Conservation (phyloP, 2,329 filamentous ascomycete genomes). For the Colletotrichum chlorophyti region DNA sequence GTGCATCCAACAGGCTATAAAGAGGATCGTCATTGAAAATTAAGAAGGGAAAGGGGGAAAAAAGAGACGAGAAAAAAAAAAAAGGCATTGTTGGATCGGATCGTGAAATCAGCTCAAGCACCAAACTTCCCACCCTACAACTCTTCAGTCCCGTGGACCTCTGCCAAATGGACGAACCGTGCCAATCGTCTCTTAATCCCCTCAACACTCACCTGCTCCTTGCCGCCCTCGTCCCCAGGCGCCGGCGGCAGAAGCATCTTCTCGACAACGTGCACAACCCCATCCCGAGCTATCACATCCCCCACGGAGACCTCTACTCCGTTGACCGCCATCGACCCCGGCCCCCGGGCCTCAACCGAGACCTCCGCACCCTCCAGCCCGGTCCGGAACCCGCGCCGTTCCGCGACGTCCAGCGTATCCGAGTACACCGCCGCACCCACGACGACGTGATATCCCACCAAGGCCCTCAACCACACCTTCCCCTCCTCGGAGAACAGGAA, state of each 20-base stretch:
- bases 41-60: no score
- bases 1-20: no score
- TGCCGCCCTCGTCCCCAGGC: not conserved
- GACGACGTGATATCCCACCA: slow-evolving; percentile 16
- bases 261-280: slow-evolving; percentile 16
- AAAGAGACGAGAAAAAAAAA: no score
- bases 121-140: not conserved
- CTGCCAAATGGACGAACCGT: not conserved
- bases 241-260: slow-evolving; percentile 1
- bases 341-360: not conserved
- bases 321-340: not conserved
- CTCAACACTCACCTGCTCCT: not conserved
- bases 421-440: not conserved
- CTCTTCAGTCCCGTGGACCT: not conserved
- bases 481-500: not conserved
- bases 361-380: not conserved
- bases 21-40: no score
- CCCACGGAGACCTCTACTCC: not conserved
- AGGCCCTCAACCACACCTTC: not conserved
- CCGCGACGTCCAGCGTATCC: not conserved
- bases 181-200: not conserved
- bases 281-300: slow-evolving; percentile 6
- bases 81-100: no score
- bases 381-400: not conserved
- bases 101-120: not conserved